Percentiles rank a stretch among this genome's conserved stretches.
phyloP scores from a whole-genome alignment of 495 filamentous ascomycete genomes.

The Neurospora sp. region DNA sequence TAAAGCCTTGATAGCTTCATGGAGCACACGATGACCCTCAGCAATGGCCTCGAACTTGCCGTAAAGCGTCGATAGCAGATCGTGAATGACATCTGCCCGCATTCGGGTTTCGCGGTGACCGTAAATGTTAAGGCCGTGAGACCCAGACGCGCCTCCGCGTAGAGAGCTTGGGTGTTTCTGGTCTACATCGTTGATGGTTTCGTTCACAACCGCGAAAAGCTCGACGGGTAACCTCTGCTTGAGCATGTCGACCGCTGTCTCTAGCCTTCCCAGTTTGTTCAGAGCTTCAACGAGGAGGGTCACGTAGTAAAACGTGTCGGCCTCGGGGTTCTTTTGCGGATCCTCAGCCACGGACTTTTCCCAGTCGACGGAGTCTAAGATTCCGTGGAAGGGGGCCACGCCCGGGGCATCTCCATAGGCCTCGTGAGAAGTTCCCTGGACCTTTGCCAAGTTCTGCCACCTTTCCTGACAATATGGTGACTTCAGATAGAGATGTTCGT shows the following conservation, averaged over 20 bases:
- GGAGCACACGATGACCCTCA: conserved; percentile 86
- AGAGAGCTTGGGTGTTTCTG: conserved; percentile 72
- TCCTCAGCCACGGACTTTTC: conserved; percentile 67
- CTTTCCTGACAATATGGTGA: conserved; percentile 91
- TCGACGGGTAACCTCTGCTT: conserved; percentile 92
- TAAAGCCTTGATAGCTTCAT: conserved; percentile 79
- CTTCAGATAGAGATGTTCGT: conserved; percentile 94
- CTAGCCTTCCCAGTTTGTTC: conserved; percentile 76
- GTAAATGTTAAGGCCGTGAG: conserved; percentile 53
- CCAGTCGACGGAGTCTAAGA: conserved; percentile 70
- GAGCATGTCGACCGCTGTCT: conserved; percentile 76
- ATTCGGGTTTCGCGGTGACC: conserved; percentile 58
- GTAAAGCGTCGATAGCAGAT: conserved; percentile 85
- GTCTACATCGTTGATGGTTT: conserved; percentile 87
- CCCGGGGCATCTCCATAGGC: conserved; percentile 35
- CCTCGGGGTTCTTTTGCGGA: conserved; percentile 81
- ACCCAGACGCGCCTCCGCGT: conserved; percentile 39
- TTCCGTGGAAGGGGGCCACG: conserved; percentile 55
- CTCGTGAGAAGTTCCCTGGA: conserved; percentile 33
- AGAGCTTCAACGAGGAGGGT: conserved; percentile 78
- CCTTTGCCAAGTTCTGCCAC: conserved; percentile 66
- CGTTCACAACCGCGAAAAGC: conserved; percentile 86
- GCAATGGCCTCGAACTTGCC: conserved; percentile 95
- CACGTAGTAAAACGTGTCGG: conserved; percentile 89
- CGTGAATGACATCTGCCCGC: conserved; percentile 71